Conservation (phyloP, 345 rosid species). For the Clausena lansium region DNA sequence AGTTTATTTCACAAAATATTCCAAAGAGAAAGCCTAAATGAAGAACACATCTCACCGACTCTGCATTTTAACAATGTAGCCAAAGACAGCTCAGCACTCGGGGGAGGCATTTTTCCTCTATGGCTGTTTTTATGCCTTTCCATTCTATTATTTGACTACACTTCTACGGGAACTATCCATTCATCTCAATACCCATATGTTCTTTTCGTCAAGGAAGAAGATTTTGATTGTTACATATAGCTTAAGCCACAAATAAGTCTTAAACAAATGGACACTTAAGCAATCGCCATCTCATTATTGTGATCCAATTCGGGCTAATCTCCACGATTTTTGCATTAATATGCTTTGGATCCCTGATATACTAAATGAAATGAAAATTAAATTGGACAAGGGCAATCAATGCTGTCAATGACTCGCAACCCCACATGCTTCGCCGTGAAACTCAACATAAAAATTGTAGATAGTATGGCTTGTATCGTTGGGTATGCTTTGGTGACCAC, state of each 20-base stretch:
- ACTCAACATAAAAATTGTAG: neutral
- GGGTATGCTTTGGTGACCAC: neutral
- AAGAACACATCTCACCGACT: no score
- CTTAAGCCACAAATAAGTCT: conserved; percentile 1
- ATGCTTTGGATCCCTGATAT: neutral
- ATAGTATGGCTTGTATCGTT: neutral
- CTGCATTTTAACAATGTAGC: no score
- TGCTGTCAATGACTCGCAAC: neutral
- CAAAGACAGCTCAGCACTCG: neutral
- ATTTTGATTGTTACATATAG: conserved; percentile 6
- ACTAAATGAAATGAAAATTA: neutral
- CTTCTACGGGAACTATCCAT: neutral
- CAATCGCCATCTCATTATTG: neutral
- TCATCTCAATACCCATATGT: neutral
- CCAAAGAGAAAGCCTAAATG: no score
- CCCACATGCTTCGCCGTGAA: neutral
- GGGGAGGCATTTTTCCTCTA: neutral
- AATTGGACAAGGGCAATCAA: neutral
- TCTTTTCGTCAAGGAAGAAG: neutral
- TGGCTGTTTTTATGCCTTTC: neutral
- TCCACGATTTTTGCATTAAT: neutral
- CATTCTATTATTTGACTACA: neutral
- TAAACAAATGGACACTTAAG: neutral
- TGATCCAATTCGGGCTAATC: neutral
- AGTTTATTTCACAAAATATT: no score